A percentile compares a stretch with the other conserved stretches of the same genome.
phyloP scores from a whole-genome alignment of 2,329 filamentous ascomycete genomes.

The Aspergillus persii region DNA sequence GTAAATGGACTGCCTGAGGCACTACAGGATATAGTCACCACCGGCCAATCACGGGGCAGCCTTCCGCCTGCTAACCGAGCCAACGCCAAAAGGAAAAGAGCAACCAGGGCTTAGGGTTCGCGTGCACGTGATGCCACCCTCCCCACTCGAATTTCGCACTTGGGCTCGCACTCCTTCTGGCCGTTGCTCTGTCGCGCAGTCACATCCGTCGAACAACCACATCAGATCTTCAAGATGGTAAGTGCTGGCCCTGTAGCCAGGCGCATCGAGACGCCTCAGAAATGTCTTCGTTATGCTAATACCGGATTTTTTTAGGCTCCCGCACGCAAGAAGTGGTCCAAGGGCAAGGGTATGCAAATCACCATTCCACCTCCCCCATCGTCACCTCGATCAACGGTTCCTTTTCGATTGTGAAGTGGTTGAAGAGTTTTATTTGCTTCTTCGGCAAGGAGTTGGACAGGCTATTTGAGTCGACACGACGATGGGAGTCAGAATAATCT shows the following conservation, averaged over 20 bases:
- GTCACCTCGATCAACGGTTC: constrained; percentile 6
- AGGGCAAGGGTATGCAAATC: constrained; percentile 53
- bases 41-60: constrained; percentile 8
- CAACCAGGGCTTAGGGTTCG: constrained; percentile 35
- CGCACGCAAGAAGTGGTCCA: constrained; percentile 56
- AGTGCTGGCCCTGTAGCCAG: constrained; percentile 13
- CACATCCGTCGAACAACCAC: constrained; percentile 34
- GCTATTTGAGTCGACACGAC: not conserved
- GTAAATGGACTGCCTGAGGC: constrained; percentile 1
- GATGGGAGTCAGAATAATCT: constrained; percentile 6
- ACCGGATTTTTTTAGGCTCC: constrained; percentile 37
- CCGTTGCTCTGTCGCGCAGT: constrained; percentile 23
- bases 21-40: constrained; percentile 2
- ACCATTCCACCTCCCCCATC: constrained; percentile 7
- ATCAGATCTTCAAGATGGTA: constrained; percentile 41
- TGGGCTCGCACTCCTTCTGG: constrained; percentile 24
- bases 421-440: constrained; percentile 16
- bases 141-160: constrained; percentile 41
- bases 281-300: constrained; percentile 13
- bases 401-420: constrained; percentile 9
- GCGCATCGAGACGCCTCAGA: not conserved
- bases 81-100: constrained; percentile 1
- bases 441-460: constrained; percentile 16
- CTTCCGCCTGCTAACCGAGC: constrained; percentile 18
- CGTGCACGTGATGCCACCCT: constrained; percentile 24